phyloP scores from a whole-genome alignment of 73 alveolate species.

The Paramecium primaurelia region DNA sequence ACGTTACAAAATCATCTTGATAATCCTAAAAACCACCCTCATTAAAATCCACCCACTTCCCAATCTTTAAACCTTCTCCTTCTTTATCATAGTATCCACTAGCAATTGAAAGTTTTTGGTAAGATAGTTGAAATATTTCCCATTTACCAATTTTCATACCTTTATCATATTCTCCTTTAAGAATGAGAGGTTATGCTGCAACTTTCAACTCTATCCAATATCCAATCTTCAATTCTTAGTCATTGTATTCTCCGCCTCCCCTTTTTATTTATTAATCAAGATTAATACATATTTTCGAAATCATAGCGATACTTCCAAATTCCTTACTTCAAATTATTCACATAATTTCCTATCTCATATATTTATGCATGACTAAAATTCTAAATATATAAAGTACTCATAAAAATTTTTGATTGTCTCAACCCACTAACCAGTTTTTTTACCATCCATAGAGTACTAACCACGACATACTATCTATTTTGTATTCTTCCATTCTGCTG shows the following conservation, averaged over 20 bases:
- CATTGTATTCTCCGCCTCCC: not conserved
- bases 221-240: not conserved
- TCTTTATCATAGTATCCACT: not conserved
- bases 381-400: not conserved
- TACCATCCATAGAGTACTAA: not conserved
- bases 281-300: not conserved
- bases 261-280: not conserved
- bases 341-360: not conserved
- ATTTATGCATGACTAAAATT: not conserved
- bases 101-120: no score
- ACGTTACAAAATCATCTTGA: no score
- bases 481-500: not conserved
- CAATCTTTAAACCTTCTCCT: not conserved
- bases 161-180: not conserved
- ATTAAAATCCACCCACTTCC: not conserved
- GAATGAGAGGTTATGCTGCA: not conserved
- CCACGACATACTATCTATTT: not conserved
- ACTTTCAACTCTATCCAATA: no score
- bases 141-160: not conserved
- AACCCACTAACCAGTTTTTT: not conserved
- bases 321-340: not conserved
- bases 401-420: not conserved
- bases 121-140: no score
- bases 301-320: not conserved
- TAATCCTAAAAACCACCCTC: no score